A percentile compares a stretch with the other conserved stretches of the same genome.
Conservation (phyloP, 2,329 filamentous ascomycete species). For the Capronia coronata region DNA sequence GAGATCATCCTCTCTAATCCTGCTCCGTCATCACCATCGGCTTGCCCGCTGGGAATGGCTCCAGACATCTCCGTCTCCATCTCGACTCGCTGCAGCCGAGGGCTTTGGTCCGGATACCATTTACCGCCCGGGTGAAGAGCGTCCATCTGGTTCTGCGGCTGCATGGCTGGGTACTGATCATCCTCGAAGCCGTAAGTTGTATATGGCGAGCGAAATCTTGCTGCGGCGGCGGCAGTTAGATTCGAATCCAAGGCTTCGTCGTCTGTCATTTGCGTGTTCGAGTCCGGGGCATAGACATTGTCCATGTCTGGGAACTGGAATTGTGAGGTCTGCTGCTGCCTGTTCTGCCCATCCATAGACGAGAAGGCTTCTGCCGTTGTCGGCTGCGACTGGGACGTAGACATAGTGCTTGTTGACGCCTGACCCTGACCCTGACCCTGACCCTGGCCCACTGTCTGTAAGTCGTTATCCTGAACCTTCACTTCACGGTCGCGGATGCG, state of each 20-base stretch:
- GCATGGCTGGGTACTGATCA: constrained; percentile 13
- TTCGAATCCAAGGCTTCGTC: neutral
- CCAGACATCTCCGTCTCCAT: constrained; percentile 15
- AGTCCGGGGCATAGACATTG: constrained; percentile 21
- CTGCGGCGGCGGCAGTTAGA: neutral
- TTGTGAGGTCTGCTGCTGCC: constrained; percentile 6
- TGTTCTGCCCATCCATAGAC: neutral
- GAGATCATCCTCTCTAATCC: constrained; percentile 11
- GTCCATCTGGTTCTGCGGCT: constrained; percentile 29
- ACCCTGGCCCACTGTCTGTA: constrained; percentile 44
- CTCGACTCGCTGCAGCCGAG: constrained; percentile 5
- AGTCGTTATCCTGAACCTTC: constrained; percentile 62
- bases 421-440: too few species aligned
- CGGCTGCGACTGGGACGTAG: too few species aligned
- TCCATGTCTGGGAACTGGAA: constrained; percentile 28
- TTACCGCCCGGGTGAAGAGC: constrained; percentile 44
- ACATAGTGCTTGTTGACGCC: too few species aligned
- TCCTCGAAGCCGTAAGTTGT: constrained; percentile 20
- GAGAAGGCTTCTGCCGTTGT: too few species aligned
- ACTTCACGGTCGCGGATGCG: constrained; percentile 66
- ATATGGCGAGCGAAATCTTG: constrained; percentile 10
- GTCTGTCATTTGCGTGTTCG: neutral
- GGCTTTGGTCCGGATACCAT: constrained; percentile 37
- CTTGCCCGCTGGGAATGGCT: constrained; percentile 4
- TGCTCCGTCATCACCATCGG: constrained; percentile 2